Evolutionary conservation across 2,329 filamentous ascomycete genomes (phyloP), one percentile per base, ranked within the genome.

Genomic region (Bipolaris gigantea): DNA sequence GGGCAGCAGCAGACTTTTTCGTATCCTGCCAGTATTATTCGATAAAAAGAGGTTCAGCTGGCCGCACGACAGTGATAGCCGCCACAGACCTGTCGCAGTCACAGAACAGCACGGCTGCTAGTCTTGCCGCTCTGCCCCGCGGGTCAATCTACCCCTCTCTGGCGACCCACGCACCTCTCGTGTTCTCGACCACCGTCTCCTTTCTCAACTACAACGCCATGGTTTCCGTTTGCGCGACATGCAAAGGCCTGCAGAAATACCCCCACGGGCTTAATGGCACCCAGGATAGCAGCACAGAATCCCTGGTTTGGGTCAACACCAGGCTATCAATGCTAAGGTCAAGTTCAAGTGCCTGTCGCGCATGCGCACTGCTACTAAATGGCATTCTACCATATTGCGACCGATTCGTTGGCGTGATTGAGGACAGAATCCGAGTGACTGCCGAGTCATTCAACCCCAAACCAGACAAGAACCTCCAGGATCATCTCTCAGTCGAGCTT

Each of bases 401-500:
- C 34, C 59, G 62, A 2, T 72, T 73, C 42, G 51, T 60, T 15
- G 57, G 48, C 30, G 53, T 67, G 7, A 57, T 60, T 10, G 70
- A 74, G 41, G 61, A 63, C 5, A 53, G 25, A 18, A 58, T 73
- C 8, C 56, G 49, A 9, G 60, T 74, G 32, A 65, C 56, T 18
- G 71, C 69, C n/a, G 63, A 69, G 47, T 65, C 66, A 2, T 71
- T 71, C 55, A 48, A 56, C 16, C 39, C 60, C 4, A 56, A 47
- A 15, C 44, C 50, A 19, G 57, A 48, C 6, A 58, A 46, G 23
- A 52, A 30, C n/a, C 55, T 56, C 18, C 70, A 74, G 48, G 64
- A 66, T 39, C 71, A 73, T 50, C 62, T 74, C 15, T 72, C 71
- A 1, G 65, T 74, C 19, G 70, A 73, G 47, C 48, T 71, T 35